Evolutionary conservation across 2,329 filamentous ascomycete species (phyloP), one percentile per base, ranked within the genome.

Genomic region (Cordyceps militaris): DNA sequence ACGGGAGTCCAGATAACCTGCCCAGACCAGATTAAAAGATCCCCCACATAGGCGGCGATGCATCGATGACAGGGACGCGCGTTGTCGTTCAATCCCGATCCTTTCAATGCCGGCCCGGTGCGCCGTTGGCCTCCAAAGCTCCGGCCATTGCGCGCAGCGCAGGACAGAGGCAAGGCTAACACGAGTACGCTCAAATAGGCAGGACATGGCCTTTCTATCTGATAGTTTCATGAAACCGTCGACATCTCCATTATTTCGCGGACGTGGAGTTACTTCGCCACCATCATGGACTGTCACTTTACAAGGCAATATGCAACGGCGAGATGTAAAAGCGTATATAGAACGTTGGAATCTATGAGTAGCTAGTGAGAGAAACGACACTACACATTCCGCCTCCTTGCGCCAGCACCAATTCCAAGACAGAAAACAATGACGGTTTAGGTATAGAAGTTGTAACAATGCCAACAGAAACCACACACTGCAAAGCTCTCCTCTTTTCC

Each of bases 51-150:
- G 9, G 40, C 9, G 24, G 10, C 16, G 40, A 26, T 38, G 8
- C 28, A 23, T 42, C 50, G 16, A 30, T 54, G 23, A n/a, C 28
- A 38, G 40, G 28, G 51, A 54, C 51, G 42, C 51, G 51, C 40
- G 42, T 54, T 46, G 40, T 24, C 28, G 16, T 23, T 30, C 51
- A 54, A 54, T 54, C 51, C 51, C 51, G 51, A 36, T 54, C 13
- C 40, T 9, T 19, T 10, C 26, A 54, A 46, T 21, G 21, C 51
- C 51, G 49, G 47, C n/a, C 16, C 36, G 36, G 23, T 34, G 47
- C 36, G 19, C 19, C 21, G 36, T 52, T 10, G 40, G 50, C 50
- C 50, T 38, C 36, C 50, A 40, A 44, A n/a, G 14, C 13, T 34
- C 42, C 6, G 42, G 40, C 14, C 51, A 54, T 54, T 42, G 30